These are phyloP conservation scores for Coccomyxa sp. DNA, from an alignment of 139 green algal species.

Conservation along the genomic window DNA sequence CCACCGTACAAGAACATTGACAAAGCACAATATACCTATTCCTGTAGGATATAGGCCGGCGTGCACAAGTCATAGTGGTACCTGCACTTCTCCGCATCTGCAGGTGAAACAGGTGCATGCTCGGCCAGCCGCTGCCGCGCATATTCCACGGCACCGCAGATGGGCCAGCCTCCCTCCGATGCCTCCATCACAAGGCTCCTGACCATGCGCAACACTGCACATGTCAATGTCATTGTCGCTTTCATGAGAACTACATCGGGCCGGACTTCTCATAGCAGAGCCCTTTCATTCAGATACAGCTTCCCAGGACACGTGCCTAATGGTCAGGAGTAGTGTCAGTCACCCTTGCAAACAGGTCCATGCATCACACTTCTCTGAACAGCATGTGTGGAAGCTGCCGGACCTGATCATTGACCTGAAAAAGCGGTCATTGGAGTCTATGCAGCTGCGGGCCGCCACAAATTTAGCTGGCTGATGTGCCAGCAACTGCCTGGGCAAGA, in stretches of 20 bases:
- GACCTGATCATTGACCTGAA: slow-evolving; percentile 39
- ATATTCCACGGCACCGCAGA: slow-evolving; percentile 15
- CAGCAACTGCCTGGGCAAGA: slow-evolving; percentile 27
- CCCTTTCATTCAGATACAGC: too few species aligned
- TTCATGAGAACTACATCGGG: too few species aligned
- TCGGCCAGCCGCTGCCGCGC: slow-evolving; percentile 2
- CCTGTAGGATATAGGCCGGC: too few species aligned
- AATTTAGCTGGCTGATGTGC: slow-evolving; percentile 40
- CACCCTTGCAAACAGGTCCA: too few species aligned
- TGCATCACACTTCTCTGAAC: too few species aligned
- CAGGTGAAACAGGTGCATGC: neutral
- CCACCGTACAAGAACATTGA: too few species aligned
- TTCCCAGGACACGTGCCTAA: too few species aligned
- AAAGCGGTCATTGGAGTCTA: slow-evolving; percentile 65
- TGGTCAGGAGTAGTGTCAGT: neutral
- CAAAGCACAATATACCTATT: too few species aligned
- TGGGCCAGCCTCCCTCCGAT: slow-evolving; percentile 11
- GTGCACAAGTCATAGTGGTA: neutral
- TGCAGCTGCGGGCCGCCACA: slow-evolving; percentile 20
- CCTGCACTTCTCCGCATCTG: neutral
- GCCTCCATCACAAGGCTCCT: neutral
- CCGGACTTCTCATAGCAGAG: too few species aligned
- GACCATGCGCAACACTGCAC: too few species aligned
- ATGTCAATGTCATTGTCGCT: too few species aligned
- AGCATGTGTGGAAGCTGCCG: neutral